Evolutionary conservation across 331 rosid genomes (phyloP), one percentile per base, ranked within the genome.

Genomic region (Spiraea crenata): DNA sequence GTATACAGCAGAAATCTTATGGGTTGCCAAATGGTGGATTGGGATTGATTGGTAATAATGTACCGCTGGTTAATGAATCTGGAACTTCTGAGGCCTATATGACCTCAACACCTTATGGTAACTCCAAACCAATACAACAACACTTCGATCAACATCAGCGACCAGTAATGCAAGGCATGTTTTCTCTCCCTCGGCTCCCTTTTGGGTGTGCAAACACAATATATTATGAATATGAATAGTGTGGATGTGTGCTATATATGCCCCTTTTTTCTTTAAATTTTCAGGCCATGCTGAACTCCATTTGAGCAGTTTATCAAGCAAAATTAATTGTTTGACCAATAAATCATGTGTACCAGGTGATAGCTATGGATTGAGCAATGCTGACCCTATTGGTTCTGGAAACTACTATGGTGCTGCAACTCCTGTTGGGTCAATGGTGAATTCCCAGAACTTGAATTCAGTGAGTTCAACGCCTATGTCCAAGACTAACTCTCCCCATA

Each of bases 361-460:
- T 81, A 90, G 85, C 69, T 86, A 79, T 67, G 96, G 93, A 51
- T 58, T 82, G 85, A 83, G 70, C 77, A 91, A 73, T 84, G 79
- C 77, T 15, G 95, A 91, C 65, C 75, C 95, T 25, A 88, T 82
- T 86, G 83, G 82, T 57, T 76, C 93, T 69, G 96, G 95, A 74
- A 88, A 83, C 76, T 82, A 83, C 59, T 91, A 82, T 82, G 81
- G 87, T 35, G 69, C 90, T 70, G 79, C 72, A 6, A 65, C 93
- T 58, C 83, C 97, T 56, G 86, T 80, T 77, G 98, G 96, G 56
- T 80, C 96, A 76, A 69, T 81, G 87, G 73, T 79, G 87, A 89
- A 83, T 81, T 62, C 90, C 62, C 93, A 89, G 77, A 95, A 78
- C 76, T 70, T 75, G 65, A 86, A 69, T 75, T 77, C 96, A 57